These are phyloP conservation scores for Verbena officinalis DNA, from an alignment of 257 asterid species.

Conservation along the genomic window DNA sequence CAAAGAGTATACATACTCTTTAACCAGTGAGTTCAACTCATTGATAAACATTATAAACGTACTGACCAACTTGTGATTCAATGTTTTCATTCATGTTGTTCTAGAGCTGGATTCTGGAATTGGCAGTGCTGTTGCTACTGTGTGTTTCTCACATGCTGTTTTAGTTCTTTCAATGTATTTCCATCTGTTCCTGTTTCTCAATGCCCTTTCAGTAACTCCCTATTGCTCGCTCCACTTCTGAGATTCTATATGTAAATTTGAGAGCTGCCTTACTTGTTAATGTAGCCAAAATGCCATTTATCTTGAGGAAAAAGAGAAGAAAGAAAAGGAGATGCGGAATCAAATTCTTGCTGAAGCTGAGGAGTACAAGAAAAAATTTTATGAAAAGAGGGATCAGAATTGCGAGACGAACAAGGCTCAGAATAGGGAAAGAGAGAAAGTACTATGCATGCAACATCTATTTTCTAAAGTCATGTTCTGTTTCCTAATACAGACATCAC, in stretches of 20 bases:
- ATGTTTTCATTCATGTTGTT: too few relatives aligned
- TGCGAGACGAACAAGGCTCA: constrained; percentile 66
- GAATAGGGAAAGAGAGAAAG: constrained; percentile 89
- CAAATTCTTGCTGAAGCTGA: constrained; percentile 88
- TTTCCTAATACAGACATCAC: too few relatives aligned
- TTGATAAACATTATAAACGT: too few relatives aligned
- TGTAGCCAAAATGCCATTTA: constrained; percentile 79
- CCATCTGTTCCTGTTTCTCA: too few relatives aligned
- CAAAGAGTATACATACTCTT: too few relatives aligned
- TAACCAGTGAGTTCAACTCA: too few relatives aligned
- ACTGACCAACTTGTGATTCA: too few relatives aligned
- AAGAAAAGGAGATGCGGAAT: constrained; percentile 80
- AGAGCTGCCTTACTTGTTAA: background rate
- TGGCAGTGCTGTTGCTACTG: too few relatives aligned
- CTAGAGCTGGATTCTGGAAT: too few relatives aligned
- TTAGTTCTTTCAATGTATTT: background rate
- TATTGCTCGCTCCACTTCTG: background rate
- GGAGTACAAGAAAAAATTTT: constrained; percentile 71
- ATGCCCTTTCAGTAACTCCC: too few relatives aligned
- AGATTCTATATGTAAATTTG: constrained; percentile 13
- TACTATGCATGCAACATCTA: constrained; percentile 29
- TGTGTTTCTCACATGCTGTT: too few relatives aligned
- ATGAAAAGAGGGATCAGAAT: constrained; percentile 67
- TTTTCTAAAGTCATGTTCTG: background rate
- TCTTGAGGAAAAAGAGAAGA: constrained; percentile 93